A percentile compares a stretch with the other conserved stretches of the same genome.
phyloP scores from a whole-genome alignment of 495 filamentous ascomycete genomes.

The Lentithecium fluviatile region DNA sequence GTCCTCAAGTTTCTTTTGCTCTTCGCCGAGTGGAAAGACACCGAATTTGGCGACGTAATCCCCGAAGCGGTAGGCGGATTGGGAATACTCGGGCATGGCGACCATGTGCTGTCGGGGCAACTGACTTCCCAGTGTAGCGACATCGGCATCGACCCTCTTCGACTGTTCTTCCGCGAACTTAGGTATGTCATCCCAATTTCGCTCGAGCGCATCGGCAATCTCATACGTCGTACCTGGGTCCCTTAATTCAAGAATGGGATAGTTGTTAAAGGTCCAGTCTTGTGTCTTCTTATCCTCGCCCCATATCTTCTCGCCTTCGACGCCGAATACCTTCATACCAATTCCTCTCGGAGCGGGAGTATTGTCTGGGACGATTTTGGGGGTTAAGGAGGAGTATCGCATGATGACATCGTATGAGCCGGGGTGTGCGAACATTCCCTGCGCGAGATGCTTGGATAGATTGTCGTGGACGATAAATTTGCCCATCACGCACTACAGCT shows the following conservation, averaged over 20 bases:
- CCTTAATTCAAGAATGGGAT: conserved; percentile 50
- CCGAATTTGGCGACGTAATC: conserved; percentile 52
- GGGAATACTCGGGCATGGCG: conserved; percentile 50
- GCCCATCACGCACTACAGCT: conserved; percentile 41
- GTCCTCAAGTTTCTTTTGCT: conserved; percentile 46
- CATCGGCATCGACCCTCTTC: conserved; percentile 46
- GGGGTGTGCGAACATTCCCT: conserved; percentile 47
- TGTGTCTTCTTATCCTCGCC: conserved; percentile 46
- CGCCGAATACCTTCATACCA: conserved; percentile 51
- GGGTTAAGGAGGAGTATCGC: conserved; percentile 42
- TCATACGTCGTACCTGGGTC: conserved; percentile 50
- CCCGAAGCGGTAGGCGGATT: conserved; percentile 51
- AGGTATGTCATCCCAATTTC: not conserved
- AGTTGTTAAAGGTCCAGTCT: conserved; percentile 53
- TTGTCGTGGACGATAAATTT: conserved; percentile 46
- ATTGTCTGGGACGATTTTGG: conserved; percentile 39
- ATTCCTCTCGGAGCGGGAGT: conserved; percentile 51
- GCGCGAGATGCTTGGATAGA: conserved; percentile 47
- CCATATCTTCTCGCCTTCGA: conserved; percentile 50
- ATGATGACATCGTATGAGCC: conserved; percentile 44
- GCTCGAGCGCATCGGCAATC: conserved; percentile 40
- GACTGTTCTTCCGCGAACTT: conserved; percentile 18
- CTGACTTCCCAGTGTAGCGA: conserved; percentile 34
- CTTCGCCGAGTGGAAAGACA: conserved; percentile 46
- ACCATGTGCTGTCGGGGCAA: conserved; percentile 38